Conservation (phyloP, 202 grass and related monocot genomes). For the Setaria italica region DNA sequence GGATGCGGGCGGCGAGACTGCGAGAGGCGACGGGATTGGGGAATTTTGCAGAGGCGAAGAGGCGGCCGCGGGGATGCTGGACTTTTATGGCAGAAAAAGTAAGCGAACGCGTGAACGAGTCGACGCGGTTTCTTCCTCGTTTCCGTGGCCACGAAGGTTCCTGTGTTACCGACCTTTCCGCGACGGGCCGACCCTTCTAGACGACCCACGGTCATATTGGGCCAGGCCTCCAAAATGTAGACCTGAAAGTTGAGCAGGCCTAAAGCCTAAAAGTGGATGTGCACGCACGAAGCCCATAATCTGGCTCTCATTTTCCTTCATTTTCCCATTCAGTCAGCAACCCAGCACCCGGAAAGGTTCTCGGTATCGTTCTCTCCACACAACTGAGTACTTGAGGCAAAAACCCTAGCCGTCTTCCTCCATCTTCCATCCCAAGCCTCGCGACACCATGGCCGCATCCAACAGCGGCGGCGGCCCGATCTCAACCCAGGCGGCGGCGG, state of each 20-base stretch:
- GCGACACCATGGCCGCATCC: conserved; percentile 39
- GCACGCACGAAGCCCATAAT: background rate
- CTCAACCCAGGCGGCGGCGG: conserved; percentile 41
- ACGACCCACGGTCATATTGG: background rate
- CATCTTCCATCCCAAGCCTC: background rate
- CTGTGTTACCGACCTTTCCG: background rate
- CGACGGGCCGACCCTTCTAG: too few species aligned
- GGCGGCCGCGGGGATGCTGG: background rate
- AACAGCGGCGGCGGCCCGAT: conserved; percentile 45
- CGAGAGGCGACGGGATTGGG: conserved; percentile 5
- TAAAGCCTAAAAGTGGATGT: background rate
- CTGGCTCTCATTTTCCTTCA: background rate
- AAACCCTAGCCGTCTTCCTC: conserved; percentile 25
- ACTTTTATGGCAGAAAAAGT: background rate
- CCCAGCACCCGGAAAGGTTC: too few species aligned
- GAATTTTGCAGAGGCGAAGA: background rate
- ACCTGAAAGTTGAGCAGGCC: background rate
- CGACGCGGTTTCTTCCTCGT: background rate
- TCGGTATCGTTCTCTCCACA: background rate
- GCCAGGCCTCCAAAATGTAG: too few species aligned
- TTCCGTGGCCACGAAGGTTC: conserved; percentile 25
- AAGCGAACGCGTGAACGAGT: conserved; percentile 18
- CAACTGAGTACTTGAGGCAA: background rate
- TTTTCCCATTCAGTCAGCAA: too few species aligned
- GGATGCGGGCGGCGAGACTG: too few species aligned